Evolutionary conservation across 306 rosid species (phyloP).

Genomic region (Leucaena leucocephala): DNA sequence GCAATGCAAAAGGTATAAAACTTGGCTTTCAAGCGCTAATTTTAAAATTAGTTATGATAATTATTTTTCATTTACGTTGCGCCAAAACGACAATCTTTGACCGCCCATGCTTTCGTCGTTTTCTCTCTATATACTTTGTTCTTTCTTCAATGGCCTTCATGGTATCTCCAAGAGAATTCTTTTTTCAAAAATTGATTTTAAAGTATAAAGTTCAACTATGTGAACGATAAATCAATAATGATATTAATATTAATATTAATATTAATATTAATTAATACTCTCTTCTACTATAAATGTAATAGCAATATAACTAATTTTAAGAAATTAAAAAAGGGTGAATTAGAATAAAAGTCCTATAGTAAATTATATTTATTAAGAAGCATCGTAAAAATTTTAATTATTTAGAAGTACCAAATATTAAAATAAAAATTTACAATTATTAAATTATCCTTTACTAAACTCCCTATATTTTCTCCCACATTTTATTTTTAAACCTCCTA

Average conservation of each 20-base stretch:
- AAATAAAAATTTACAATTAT: no score
- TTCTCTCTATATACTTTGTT: slow-evolving; percentile 42
- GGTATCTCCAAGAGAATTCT: not conserved
- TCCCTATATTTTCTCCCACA: no score
- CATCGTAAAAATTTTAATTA: no score
- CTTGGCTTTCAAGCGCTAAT: slow-evolving; percentile 38
- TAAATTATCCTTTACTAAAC: no score
- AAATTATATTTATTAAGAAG: no score
- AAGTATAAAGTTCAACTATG: not conserved
- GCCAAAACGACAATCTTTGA: slow-evolving; percentile 52
- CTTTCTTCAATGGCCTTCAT: not conserved
- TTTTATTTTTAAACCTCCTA: no score
- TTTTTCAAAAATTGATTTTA: not conserved
- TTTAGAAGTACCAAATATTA: no score
- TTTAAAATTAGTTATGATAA: slow-evolving; percentile 34
- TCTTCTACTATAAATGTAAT: no score
- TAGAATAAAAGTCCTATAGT: no score
- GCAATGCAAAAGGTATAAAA: slow-evolving; percentile 31
- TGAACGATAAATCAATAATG: not conserved
- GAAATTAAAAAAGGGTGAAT: no score
- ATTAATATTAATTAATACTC: no score
- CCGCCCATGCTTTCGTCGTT: slow-evolving; percentile 64
- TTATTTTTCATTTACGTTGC: slow-evolving; percentile 46
- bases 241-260: not conserved
- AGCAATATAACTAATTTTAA: no score